A percentile compares a stretch with the other conserved stretches of the same genome.
Evolutionary conservation across 1,284 basidiomycete genomes (phyloP).

Genomic region (Erythrobasidium hasegawianum): DNA sequence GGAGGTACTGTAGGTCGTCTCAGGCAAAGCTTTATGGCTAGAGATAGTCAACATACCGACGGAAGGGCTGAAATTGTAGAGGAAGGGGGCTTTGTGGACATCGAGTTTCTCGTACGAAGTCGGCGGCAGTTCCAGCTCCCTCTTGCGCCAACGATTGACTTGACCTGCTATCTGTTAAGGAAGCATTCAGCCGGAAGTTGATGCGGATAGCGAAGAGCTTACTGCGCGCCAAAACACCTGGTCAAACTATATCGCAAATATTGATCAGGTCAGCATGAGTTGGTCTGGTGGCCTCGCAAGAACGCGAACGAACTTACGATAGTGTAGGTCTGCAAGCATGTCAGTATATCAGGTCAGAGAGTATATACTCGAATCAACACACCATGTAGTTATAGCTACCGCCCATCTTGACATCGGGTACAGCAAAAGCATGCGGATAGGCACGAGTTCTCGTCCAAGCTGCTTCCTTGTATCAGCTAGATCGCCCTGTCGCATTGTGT

Average conservation of each 20-base stretch:
- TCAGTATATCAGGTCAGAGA: conserved; percentile 4
- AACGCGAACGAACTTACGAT: conserved; percentile 43
- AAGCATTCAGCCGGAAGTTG: neutral
- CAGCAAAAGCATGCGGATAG: conserved; percentile 96
- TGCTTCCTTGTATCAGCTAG: neutral
- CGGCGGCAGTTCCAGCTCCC: conserved; percentile 67
- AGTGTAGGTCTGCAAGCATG: conserved; percentile 49
- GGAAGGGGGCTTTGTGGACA: conserved; percentile 91
- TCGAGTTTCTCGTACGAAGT: conserved; percentile 91
- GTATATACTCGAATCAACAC: conserved; percentile 21
- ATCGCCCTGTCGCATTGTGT: neutral
- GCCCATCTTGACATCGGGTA: conserved; percentile 86
- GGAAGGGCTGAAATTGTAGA: conserved; percentile 92
- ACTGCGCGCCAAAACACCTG: conserved; percentile 92
- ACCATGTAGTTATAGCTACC: conserved; percentile 98
- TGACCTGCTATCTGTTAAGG: conserved; percentile 65
- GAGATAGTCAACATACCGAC: conserved; percentile 39
- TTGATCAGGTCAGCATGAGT: neutral
- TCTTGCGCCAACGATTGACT: conserved; percentile 87
- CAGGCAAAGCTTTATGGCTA: neutral
- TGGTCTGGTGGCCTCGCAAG: too few relatives aligned
- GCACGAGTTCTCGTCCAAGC: conserved; percentile 64
- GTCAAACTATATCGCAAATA: conserved; percentile 64
- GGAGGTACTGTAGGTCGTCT: conserved; percentile 60
- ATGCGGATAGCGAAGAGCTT: too few relatives aligned